phyloP scores from a whole-genome alignment of 805 yeast genomes.

The Metschnikowia lochheadii region DNA sequence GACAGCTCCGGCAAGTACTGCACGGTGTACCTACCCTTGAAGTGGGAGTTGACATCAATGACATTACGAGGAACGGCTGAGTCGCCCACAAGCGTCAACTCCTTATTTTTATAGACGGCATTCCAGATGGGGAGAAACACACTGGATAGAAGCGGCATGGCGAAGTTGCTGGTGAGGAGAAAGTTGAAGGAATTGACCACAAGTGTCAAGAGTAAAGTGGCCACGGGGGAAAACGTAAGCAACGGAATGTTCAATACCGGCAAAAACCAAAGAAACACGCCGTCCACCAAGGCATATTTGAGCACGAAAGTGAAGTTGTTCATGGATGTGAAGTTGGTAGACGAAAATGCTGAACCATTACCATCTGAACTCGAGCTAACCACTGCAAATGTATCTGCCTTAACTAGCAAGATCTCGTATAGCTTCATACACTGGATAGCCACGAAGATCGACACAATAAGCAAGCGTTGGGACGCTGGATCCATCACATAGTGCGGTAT shows the following conservation, averaged over 20 bases:
- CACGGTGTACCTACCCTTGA: conserved; percentile 81
- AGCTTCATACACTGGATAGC: conserved; percentile 84
- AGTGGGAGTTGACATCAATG: conserved; percentile 54
- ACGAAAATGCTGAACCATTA: conserved; percentile 22
- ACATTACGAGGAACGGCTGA: conserved; percentile 35
- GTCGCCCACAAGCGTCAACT: conserved; percentile 51
- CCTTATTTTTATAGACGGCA: conserved; percentile 37
- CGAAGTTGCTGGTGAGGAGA: conserved; percentile 48
- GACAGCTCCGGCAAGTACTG: conserved; percentile 89
- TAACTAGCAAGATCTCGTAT: conserved; percentile 62
- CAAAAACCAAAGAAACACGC: conserved; percentile 61
- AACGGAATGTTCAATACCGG: conserved; percentile 77
- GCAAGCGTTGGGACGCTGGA: conserved; percentile 69
- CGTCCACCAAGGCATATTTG: conserved; percentile 73
- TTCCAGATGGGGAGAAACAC: conserved; percentile 42
- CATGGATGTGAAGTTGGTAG: conserved; percentile 42
- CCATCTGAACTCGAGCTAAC: neutral
- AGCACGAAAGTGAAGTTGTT: conserved; percentile 56
- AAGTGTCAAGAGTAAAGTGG: conserved; percentile 47
- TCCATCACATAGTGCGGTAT: conserved; percentile 68
- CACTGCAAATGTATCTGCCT: conserved; percentile 32
- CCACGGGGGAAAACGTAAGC: conserved; percentile 58
- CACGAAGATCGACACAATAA: conserved; percentile 60
- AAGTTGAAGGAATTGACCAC: conserved; percentile 49
- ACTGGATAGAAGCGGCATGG: conserved; percentile 42